Evolutionary conservation across 1,284 basidiomycete species (phyloP).

Genomic region (Ganoderma leucocontextum): DNA sequence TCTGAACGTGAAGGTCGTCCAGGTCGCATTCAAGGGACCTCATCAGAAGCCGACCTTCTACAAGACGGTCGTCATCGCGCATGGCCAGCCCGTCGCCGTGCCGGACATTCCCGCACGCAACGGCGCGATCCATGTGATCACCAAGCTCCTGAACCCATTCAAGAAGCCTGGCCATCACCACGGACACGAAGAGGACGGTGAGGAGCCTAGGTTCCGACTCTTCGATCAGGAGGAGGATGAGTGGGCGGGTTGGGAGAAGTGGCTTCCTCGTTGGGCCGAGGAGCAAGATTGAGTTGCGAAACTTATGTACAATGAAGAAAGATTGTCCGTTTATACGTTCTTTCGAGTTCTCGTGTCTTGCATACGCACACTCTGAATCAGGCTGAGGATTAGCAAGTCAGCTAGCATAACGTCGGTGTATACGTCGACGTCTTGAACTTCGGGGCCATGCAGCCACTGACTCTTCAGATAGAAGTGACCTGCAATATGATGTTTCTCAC

Average conservation of each 20-base stretch:
- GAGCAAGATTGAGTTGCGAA: conserved; percentile 29
- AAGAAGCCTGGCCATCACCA: conserved; percentile 21
- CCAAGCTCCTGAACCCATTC: conserved; percentile 56
- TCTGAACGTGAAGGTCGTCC: conserved; percentile 59
- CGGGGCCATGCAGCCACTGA: too few species aligned
- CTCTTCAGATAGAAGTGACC: too few species aligned
- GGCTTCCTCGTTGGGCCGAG: conserved; percentile 51
- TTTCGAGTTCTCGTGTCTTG: neutral
- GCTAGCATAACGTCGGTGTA: too few species aligned
- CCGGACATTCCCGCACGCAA: conserved; percentile 68
- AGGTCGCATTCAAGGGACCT: conserved; percentile 52
- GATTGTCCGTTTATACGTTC: neutral
- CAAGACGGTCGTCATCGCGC: conserved; percentile 60
- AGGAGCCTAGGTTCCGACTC: neutral
- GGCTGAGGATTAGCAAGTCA: neutral
- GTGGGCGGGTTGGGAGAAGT: conserved; percentile 73
- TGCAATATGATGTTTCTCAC: too few species aligned
- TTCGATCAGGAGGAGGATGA: conserved; percentile 35
- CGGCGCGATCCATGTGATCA: conserved; percentile 68
- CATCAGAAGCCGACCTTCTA: conserved; percentile 40
- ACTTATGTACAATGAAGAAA: neutral
- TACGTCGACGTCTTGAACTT: too few species aligned
- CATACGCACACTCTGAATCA: neutral
- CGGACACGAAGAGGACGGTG: conserved; percentile 3
- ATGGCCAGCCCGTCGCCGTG: conserved; percentile 54